Evolutionary conservation across 495 filamentous ascomycete species (phyloP).

Genomic region (Letharia columbiana): DNA sequence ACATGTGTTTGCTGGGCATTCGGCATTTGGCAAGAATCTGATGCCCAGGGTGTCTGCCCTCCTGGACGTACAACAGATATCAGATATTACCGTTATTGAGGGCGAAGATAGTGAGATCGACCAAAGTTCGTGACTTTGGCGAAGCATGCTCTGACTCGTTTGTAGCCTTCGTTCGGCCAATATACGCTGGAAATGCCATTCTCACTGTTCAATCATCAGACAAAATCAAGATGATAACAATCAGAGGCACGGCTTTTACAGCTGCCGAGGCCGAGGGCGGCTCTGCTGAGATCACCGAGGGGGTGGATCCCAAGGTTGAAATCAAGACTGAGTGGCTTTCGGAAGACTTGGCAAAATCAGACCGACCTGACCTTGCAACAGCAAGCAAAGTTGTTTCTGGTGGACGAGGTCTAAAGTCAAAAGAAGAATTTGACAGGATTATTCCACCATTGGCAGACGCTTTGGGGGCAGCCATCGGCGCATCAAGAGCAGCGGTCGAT

Average conservation of each 20-base stretch:
- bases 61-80: slow-evolving; percentile 85
- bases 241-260: slow-evolving; percentile 83
- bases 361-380: slow-evolving; percentile 89
- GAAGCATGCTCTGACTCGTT: slow-evolving; percentile 4
- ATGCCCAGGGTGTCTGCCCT: slow-evolving; percentile 93
- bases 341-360: slow-evolving; percentile 84
- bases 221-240: slow-evolving; percentile 77
- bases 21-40: slow-evolving; percentile 93
- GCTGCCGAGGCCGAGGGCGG: slow-evolving; percentile 41
- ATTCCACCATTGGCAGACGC: slow-evolving; percentile 88
- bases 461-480: slow-evolving; percentile 87
- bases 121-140: not conserved
- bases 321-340: slow-evolving; percentile 79
- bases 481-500: slow-evolving; percentile 90
- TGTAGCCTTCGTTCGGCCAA: slow-evolving; percentile 80
- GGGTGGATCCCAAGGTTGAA: slow-evolving; percentile 53
- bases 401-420: slow-evolving; percentile 89
- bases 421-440: slow-evolving; percentile 88
- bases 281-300: slow-evolving; percentile 40
- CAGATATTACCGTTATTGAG: slow-evolving; percentile 80
- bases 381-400: slow-evolving; percentile 86
- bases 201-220: slow-evolving; percentile 92
- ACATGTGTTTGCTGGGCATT: slow-evolving; percentile 82
- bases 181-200: slow-evolving; percentile 96
- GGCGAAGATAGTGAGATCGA: slow-evolving; percentile 64